Conservation (phyloP, 1,284 basidiomycete species). For the Phlebopus sp. region DNA sequence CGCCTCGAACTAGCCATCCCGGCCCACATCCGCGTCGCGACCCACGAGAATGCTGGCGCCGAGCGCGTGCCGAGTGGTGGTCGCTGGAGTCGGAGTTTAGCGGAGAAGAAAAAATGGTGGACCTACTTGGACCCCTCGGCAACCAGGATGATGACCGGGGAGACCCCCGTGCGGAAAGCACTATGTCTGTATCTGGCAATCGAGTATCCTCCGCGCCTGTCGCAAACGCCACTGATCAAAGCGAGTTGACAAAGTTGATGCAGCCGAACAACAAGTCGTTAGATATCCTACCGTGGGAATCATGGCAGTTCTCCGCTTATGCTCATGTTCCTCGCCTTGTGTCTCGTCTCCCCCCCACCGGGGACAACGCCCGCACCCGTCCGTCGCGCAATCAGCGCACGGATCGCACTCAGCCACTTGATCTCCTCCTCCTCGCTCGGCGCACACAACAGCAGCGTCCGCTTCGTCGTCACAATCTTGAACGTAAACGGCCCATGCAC, state of each 20-base stretch:
- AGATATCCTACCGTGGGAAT: constrained; percentile 1
- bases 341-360: constrained; percentile 35
- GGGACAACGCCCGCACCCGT: constrained; percentile 47
- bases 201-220: constrained; percentile 34
- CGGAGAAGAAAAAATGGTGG: constrained; percentile 1
- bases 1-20: too few relatives aligned
- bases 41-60: too few relatives aligned
- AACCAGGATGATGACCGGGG: constrained; percentile 5
- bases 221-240: constrained; percentile 33
- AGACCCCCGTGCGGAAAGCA: constrained; percentile 15
- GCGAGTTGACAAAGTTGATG: constrained; percentile 24
- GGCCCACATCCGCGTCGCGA: background rate
- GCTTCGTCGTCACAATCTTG: constrained; percentile 95
- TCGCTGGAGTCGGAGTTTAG: constrained; percentile 18
- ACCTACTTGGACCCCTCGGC: constrained; percentile 9
- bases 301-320: constrained; percentile 29
- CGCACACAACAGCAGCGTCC: constrained; percentile 86
- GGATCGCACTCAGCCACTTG: constrained; percentile 93
- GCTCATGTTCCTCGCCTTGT: constrained; percentile 45
- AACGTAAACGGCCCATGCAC: constrained; percentile 62
- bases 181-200: constrained; percentile 31
- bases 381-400: constrained; percentile 81
- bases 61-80: too few relatives aligned
- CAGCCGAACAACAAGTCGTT: constrained; percentile 1
- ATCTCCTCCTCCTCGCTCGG: constrained; percentile 98